A percentile compares a stretch with the other conserved stretches of the same genome.
phyloP scores from a whole-genome alignment of 2,329 filamentous ascomycete genomes.

The Colletotrichum simmondsii region DNA sequence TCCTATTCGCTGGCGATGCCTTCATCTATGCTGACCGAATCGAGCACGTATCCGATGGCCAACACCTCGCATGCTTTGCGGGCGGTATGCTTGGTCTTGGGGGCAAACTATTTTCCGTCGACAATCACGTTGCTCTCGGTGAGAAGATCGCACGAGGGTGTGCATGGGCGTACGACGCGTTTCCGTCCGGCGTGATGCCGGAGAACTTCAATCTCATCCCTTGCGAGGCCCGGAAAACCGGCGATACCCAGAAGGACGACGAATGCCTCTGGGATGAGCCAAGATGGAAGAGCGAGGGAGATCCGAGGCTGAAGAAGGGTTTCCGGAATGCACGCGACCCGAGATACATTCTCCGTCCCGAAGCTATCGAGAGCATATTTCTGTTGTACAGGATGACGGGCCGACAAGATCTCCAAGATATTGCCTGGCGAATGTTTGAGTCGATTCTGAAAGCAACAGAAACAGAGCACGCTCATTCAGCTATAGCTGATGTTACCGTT shows the following conservation, averaged over 20 bases:
- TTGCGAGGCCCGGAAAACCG: slow-evolving; percentile 41
- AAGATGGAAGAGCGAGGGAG: slow-evolving; percentile 35
- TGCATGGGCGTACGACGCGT: slow-evolving; percentile 60
- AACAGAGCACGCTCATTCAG: slow-evolving; percentile 59
- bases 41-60: slow-evolving; percentile 44
- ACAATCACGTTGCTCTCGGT: slow-evolving; percentile 55
- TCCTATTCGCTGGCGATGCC: slow-evolving; percentile 63
- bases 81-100: slow-evolving; percentile 63
- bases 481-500: slow-evolving; percentile 61
- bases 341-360: slow-evolving; percentile 60
- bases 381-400: slow-evolving; percentile 64
- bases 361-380: slow-evolving; percentile 66
- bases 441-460: slow-evolving; percentile 56
- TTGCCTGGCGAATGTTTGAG: slow-evolving; percentile 65
- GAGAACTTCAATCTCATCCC: slow-evolving; percentile 56
- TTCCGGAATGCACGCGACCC: slow-evolving; percentile 68
- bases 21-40: slow-evolving; percentile 35
- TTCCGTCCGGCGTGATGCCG: slow-evolving; percentile 63
- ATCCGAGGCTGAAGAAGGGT: slow-evolving; percentile 56
- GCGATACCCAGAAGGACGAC: slow-evolving; percentile 42
- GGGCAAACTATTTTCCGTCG: slow-evolving; percentile 53
- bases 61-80: slow-evolving; percentile 62
- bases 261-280: slow-evolving; percentile 58
- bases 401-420: slow-evolving; percentile 56
- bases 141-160: slow-evolving; percentile 60